Evolutionary conservation across 2,329 filamentous ascomycete genomes (phyloP).

Genomic region (Neobulgaria alba): DNA sequence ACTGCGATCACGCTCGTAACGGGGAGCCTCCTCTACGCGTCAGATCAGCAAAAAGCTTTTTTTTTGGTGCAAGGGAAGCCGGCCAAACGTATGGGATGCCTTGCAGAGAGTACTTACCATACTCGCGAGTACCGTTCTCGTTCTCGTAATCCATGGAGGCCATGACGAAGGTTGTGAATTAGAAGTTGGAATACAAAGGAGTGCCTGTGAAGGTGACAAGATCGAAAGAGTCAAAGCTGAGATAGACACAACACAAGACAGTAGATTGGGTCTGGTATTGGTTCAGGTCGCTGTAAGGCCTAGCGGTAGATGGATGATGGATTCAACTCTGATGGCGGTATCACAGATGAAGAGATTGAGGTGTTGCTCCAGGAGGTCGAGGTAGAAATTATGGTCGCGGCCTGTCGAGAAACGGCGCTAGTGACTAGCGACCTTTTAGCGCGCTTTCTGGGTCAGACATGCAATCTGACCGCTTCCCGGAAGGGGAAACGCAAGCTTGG

Average conservation of each 20-base stretch:
- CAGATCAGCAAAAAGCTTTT: conserved; percentile 14
- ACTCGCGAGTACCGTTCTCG: conserved; percentile 56
- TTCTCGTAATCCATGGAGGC: conserved; percentile 65
- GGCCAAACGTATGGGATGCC: too few species aligned
- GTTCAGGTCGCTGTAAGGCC: too few species aligned
- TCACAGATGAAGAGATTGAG: too few species aligned
- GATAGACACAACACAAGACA: not conserved
- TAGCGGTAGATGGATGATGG: conserved; percentile 23
- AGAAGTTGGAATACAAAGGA: conserved; percentile 1
- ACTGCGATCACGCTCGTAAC: conserved; percentile 60
- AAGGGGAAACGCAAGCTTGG: too few species aligned
- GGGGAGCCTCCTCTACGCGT: conserved; percentile 50
- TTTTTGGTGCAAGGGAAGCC: not conserved
- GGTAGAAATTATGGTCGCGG: not conserved
- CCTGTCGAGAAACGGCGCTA: not conserved
- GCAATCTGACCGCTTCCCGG: too few species aligned
- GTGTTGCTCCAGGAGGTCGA: not conserved
- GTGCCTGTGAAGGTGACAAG: not conserved
- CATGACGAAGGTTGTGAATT: conserved; percentile 23
- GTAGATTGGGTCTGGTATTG: too few species aligned
- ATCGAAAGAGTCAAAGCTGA: not conserved
- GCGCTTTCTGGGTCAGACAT: too few species aligned
- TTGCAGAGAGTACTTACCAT: conserved; percentile 49
- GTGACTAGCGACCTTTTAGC: not conserved
- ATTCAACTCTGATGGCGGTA: not conserved